Evolutionary conservation across 306 rosid genomes (phyloP), one percentile per base, ranked within the genome.

Genomic region (Cajanus cajan): DNA sequence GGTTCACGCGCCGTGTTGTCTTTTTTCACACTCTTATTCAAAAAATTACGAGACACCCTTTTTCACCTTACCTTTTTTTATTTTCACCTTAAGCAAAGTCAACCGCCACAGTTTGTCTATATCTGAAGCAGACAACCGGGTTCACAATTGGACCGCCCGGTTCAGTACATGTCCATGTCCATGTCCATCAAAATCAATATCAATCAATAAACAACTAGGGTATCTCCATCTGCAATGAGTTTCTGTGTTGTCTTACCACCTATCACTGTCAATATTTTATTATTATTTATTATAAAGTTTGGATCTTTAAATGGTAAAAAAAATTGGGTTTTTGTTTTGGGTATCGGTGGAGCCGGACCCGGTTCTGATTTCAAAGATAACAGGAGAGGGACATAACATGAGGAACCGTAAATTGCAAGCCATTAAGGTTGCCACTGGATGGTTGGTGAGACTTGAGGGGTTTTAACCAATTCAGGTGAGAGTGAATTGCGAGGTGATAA

Each of bases 351-450:
- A 43, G 25, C 72, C 73, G 54, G 66, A 63, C 13, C 59, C 73
- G 83, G 72, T 78, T 72, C 66, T 71, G 15, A 73, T 78, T 73
- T 57, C 73, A 48, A 78, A 66, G 83, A 72, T 57, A 39, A 72
- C 3, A 78, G 4, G 88, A 82, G 82, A 85, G 86, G 77, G 88
- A 82, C 86, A 15, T 72, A 11, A 78, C 83, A 51, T 21, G 63
- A 68, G 81, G 76, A 86, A 81, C 83, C 82, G 85, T 84, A 83
- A 82, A 84, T 76, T 81, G 58, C 88, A 84, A 86, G 89, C 82
- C 64, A 73, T 73, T 31, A 78, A 70, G 72, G 55, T 68, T 43
- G 71, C 52, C 52, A 50, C 63, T 73, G 78, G 40, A 22, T 34
- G 43, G 71, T 63, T 55, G 74, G 21, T 47, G 83, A 64, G 43